Percentiles rank a stretch among this genome's conserved stretches.
Conservation (phyloP, 352 stramenopile genomes). For the Globisporangium ultimum region DNA sequence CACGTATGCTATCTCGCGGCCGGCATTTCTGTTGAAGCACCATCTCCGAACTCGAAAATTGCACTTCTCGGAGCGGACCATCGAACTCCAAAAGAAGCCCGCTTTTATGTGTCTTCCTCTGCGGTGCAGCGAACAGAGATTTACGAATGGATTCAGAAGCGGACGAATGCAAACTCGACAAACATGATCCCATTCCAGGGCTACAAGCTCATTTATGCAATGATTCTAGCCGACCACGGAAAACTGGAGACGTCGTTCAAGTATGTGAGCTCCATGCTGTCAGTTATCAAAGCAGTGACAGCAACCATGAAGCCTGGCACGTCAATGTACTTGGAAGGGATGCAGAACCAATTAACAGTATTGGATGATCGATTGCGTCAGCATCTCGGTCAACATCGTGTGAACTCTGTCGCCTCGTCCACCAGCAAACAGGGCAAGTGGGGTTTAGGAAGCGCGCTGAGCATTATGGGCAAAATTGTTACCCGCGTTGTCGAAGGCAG, state of each 20-base stretch:
- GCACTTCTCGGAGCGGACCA: slow-evolving; percentile 80
- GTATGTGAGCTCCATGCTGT: slow-evolving; percentile 85
- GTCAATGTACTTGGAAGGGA: slow-evolving; percentile 85
- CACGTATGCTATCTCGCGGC: slow-evolving; percentile 83
- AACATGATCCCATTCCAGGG: slow-evolving; percentile 85
- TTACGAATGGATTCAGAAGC: slow-evolving; percentile 81
- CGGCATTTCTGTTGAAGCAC: slow-evolving; percentile 67
- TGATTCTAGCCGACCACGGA: slow-evolving; percentile 80
- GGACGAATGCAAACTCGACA: slow-evolving; percentile 39
- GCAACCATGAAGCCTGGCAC: slow-evolving; percentile 78
- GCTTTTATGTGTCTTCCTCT: slow-evolving; percentile 78
- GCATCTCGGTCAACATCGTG: slow-evolving; percentile 74
- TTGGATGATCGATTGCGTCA: slow-evolving; percentile 84
- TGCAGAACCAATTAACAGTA: slow-evolving; percentile 86
- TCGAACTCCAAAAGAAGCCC: slow-evolving; percentile 57
- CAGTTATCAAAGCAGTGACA: slow-evolving; percentile 66
- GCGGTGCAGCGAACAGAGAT: slow-evolving; percentile 84
- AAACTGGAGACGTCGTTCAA: slow-evolving; percentile 84
- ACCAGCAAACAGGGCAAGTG: slow-evolving; percentile 66
- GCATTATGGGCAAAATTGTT: slow-evolving; percentile 87
- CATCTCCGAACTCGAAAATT: slow-evolving; percentile 72
- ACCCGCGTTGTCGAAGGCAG: slow-evolving; percentile 81
- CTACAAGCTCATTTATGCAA: slow-evolving; percentile 89
- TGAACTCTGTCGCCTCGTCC: slow-evolving; percentile 56
- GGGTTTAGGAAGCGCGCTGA: slow-evolving; percentile 73